Conservation (phyloP, 441 rosid species). For the Pelargonium australe region DNA sequence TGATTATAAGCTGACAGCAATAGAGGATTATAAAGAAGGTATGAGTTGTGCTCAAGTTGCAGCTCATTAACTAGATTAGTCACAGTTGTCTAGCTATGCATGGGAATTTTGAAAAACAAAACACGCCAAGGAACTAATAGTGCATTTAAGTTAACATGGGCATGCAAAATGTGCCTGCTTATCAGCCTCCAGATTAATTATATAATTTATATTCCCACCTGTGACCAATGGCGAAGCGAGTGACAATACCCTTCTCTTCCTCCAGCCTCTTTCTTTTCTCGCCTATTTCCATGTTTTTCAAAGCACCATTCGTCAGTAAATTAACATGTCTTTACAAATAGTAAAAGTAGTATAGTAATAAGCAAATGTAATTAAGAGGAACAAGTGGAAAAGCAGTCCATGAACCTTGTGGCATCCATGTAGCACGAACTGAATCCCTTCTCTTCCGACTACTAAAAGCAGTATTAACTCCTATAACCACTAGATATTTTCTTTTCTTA, state of each 20-base stretch:
- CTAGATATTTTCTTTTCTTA: slow-evolving; percentile 53
- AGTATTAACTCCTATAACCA: slow-evolving; percentile 90
- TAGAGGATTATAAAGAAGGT: neutral
- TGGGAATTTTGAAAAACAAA: too few species aligned
- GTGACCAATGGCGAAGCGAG: slow-evolving; percentile 88
- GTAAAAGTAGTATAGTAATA: slow-evolving; percentile 7
- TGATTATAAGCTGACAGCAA: neutral
- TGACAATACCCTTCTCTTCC: slow-evolving; percentile 86
- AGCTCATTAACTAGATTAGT: too few species aligned
- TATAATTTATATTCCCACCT: slow-evolving; percentile 34
- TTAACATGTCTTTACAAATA: slow-evolving; percentile 8
- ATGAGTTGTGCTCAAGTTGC: neutral
- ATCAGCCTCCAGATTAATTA: slow-evolving; percentile 1
- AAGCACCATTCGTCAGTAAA: slow-evolving; percentile 10
- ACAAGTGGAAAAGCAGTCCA: slow-evolving; percentile 1
- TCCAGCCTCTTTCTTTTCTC: slow-evolving; percentile 80
- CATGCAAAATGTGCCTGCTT: too few species aligned
- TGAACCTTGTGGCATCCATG: slow-evolving; percentile 98
- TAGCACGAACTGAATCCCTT: slow-evolving; percentile 86
- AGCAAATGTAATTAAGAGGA: neutral
- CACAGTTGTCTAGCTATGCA: too few species aligned
- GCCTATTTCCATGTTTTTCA: slow-evolving; percentile 34
- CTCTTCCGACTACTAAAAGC: slow-evolving; percentile 93
- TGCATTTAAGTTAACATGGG: neutral
- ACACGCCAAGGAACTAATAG: too few species aligned